These are phyloP conservation scores for Aspergillus indologenus DNA, from an alignment of 495 filamentous ascomycete species.

Conservation along the genomic window DNA sequence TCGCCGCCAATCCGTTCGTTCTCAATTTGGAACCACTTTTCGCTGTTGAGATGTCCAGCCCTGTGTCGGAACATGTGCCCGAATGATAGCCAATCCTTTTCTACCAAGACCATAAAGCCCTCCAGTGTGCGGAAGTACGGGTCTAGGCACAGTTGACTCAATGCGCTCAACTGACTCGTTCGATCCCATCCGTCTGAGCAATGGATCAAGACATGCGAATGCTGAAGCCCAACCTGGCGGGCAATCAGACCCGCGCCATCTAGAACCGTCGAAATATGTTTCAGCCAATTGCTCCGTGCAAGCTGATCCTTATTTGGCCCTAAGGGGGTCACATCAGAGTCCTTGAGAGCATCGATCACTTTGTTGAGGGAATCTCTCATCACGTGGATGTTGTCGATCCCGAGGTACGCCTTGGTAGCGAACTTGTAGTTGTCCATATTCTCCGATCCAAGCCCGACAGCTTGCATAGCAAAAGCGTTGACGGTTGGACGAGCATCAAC, in stretches of 20 bases:
- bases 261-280: slow-evolving; percentile 80
- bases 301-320: slow-evolving; percentile 81
- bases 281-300: slow-evolving; percentile 83
- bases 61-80: slow-evolving; percentile 95
- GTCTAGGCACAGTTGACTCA: slow-evolving; percentile 91
- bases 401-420: slow-evolving; percentile 89
- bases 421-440: slow-evolving; percentile 98
- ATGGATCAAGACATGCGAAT: slow-evolving; percentile 93
- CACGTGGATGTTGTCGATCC: slow-evolving; percentile 98
- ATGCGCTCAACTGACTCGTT: slow-evolving; percentile 90
- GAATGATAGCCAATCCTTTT: slow-evolving; percentile 98
- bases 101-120: slow-evolving; percentile 90
- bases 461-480: slow-evolving; percentile 95
- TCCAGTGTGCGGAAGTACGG: slow-evolving; percentile 95
- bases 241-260: slow-evolving; percentile 84
- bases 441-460: slow-evolving; percentile 88
- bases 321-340: slow-evolving; percentile 82
- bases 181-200: slow-evolving; percentile 99
- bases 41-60: slow-evolving; percentile 78
- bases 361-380: slow-evolving; percentile 92
- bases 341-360: slow-evolving; percentile 86
- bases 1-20: slow-evolving; percentile 57
- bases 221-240: slow-evolving; percentile 82
- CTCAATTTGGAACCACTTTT: slow-evolving; percentile 93
- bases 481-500: slow-evolving; percentile 95